Evolutionary conservation across 192 early-diverging fungal species (phyloP).

Genomic region (Backusella mclennaniae): DNA sequence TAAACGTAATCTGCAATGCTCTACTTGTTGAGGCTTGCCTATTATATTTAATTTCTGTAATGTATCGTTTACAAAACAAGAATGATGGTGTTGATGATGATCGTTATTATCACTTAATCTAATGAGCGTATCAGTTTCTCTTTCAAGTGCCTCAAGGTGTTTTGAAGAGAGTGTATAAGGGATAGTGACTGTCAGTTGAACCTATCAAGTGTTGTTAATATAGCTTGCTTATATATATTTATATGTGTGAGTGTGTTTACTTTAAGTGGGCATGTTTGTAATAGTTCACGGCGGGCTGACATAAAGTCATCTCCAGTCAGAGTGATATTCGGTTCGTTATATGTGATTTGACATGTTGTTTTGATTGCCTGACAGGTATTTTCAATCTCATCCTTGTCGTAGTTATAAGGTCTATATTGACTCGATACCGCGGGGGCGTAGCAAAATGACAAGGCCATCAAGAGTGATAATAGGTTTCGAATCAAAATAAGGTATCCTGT

Average conservation of each 20-base stretch:
- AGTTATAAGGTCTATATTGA: slow-evolving; percentile 23
- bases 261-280: slow-evolving; percentile 46
- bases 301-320: slow-evolving; percentile 43
- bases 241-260: slow-evolving; percentile 6
- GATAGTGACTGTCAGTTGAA: slow-evolving; percentile 12
- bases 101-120: not conserved
- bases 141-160: not conserved
- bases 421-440: slow-evolving; percentile 27
- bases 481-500: not conserved
- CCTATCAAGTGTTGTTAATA: slow-evolving; percentile 13
- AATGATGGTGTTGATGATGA: not conserved
- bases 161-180: not conserved
- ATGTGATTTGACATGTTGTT: slow-evolving; percentile 30
- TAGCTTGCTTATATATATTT: not conserved
- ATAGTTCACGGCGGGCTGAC: slow-evolving; percentile 38
- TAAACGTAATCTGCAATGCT: slow-evolving; percentile 23
- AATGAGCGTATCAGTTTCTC: slow-evolving; percentile 21
- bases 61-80: slow-evolving; percentile 21
- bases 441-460: slow-evolving; percentile 24
- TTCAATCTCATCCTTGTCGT: slow-evolving; percentile 13
- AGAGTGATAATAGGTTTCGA: not conserved
- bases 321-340: slow-evolving; percentile 47
- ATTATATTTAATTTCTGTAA: slow-evolving; percentile 13
- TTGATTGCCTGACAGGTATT: slow-evolving; percentile 22
- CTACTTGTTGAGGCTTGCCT: slow-evolving; percentile 22